These are phyloP conservation scores for Aspergillus quadricinctus DNA, from an alignment of 2,329 filamentous ascomycete genomes.

Conservation along the genomic window DNA sequence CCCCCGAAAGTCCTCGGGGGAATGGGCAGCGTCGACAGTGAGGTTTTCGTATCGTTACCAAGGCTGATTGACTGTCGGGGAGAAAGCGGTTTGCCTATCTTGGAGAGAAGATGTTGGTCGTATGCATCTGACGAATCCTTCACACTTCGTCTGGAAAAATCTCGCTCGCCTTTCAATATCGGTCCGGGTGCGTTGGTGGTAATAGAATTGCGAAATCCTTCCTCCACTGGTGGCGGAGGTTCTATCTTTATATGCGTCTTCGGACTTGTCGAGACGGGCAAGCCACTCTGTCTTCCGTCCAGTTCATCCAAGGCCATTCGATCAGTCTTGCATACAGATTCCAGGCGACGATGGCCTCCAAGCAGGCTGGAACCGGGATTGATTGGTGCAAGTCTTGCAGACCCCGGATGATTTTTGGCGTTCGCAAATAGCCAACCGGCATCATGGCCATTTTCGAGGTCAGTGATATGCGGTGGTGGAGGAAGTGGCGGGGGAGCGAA, in stretches of 20 bases:
- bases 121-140: constrained; percentile 59
- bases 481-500: constrained; percentile 60
- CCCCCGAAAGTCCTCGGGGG: constrained; percentile 29
- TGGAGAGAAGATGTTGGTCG: constrained; percentile 59
- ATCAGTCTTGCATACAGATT: constrained; percentile 29
- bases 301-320: constrained; percentile 35
- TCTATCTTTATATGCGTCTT: constrained; percentile 34
- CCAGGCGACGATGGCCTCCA: constrained; percentile 41
- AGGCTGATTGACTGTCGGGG: constrained; percentile 40
- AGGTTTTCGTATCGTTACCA: constrained; percentile 27
- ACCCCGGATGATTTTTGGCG: constrained; percentile 44
- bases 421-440: constrained; percentile 62
- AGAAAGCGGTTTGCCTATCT: constrained; percentile 58
- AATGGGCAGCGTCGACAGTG: constrained; percentile 30
- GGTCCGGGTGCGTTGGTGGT: constrained; percentile 25
- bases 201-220: constrained; percentile 32
- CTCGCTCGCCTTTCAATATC: constrained; percentile 54
- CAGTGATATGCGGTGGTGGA: constrained; percentile 58
- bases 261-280: constrained; percentile 27
- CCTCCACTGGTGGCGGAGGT: constrained; percentile 28
- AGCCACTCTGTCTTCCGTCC: constrained; percentile 28
- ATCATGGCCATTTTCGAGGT: constrained; percentile 55
- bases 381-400: constrained; percentile 45
- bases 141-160: constrained; percentile 55
- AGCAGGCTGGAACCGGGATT: constrained; percentile 48